Evolutionary conservation across 345 rosid genomes (phyloP), one percentile per base, ranked within the genome.

Genomic region (Aquilaria malaccensis): DNA sequence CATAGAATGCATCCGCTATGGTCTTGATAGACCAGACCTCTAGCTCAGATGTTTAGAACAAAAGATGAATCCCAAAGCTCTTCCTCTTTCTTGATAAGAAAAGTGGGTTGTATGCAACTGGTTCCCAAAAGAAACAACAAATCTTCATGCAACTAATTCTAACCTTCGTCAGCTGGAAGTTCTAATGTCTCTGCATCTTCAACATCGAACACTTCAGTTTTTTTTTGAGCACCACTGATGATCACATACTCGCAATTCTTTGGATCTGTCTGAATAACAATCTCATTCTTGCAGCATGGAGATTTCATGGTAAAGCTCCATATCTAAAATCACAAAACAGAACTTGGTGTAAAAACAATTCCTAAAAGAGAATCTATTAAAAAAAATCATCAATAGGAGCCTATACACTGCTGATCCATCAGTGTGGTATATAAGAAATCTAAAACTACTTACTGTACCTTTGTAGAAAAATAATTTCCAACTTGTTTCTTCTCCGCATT

Each of bases 401-500:
- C 13, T 57, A 5, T 47, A 57, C 49, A 33, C 37, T 7, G 46
- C 30, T 11, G 50, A 56, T 45, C 15, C 59, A 51, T 30, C 30
- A 55, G 5, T 5, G 3, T 37, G 43, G 22, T 22, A 22, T 22
- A 22, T 22, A 22, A 22, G 22, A 37, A 37, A 37, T 37, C 43
- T 9, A 37, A 37, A 37, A 37, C 43, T 37, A 37, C 43, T 3
- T 22, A 5, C 43, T 2, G 0, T 76, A 88, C 99, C 97, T 95
- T 95, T 22, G 98, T 88, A 29, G 98, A 95, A 77, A 91, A 91
- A 74, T 95, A 95, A 74, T 88, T 88, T 59, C 98, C 98, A 63
- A 91, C 96, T 91, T 91, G 98, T 76, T 95, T 95, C 71, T 95
- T 95, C 73, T 91, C 96, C 43, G 99, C 95, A 71, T 91, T 90